Percentiles rank a stretch among this genome's conserved stretches.
phyloP scores from a whole-genome alignment of 345 rosid species.

The Gynandropsis gynandra region DNA sequence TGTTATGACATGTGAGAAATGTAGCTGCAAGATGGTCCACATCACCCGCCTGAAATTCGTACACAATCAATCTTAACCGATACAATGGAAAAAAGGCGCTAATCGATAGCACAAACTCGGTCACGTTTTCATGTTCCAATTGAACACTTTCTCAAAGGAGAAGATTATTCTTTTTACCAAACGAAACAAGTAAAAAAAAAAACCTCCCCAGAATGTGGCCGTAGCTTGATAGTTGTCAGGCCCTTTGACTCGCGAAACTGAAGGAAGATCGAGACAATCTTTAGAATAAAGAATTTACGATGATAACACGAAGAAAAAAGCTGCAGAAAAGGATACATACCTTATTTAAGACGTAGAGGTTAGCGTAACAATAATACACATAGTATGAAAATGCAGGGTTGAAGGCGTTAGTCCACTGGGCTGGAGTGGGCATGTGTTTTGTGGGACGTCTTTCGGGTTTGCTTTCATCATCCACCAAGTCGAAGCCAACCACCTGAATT shows the following conservation, averaged over 20 bases:
- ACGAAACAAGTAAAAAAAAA: no score
- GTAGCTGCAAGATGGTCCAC: slow-evolving; percentile 99
- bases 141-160: no score
- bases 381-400: slow-evolving; percentile 97
- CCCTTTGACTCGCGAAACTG: slow-evolving; percentile 99
- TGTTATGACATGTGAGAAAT: slow-evolving; percentile 84
- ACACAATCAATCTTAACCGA: slow-evolving; percentile 16
- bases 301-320: slow-evolving; percentile 4
- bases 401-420: slow-evolving; percentile 91
- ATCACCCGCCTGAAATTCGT: slow-evolving; percentile 82
- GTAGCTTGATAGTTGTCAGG: slow-evolving; percentile 88
- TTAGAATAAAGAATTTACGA: slow-evolving; percentile 6
- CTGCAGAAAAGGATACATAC: slow-evolving; percentile 28
- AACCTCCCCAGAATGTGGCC: slow-evolving; percentile 99
- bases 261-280: slow-evolving; percentile 2
- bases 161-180: no score
- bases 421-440: slow-evolving; percentile 99
- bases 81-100: no score
- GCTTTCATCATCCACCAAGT: slow-evolving; percentile 98
- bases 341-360: slow-evolving; percentile 90
- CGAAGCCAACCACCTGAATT: slow-evolving; percentile 91
- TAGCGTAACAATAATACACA: slow-evolving; percentile 90
- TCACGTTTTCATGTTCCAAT: no score
- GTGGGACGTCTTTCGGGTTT: slow-evolving; percentile 99
- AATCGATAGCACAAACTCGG: no score